A percentile compares a stretch with the other conserved stretches of the same genome.
Conservation (phyloP, 2,329 filamentous ascomycete genomes). For the Fusarium incarnatum region DNA sequence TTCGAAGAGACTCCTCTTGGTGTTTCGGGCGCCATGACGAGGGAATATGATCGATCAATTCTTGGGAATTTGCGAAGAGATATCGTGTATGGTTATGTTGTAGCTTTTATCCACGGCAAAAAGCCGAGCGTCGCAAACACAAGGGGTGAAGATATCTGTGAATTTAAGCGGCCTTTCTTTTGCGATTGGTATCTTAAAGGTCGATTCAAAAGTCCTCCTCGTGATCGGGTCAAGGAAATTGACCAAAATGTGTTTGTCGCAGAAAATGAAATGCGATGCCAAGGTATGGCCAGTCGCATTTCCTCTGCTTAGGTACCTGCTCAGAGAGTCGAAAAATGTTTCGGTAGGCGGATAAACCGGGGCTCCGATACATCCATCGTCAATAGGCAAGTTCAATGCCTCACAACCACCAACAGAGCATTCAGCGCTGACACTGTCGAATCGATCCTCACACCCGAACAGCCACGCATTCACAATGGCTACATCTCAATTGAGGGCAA, state of each 20-base stretch:
- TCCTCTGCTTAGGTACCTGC: not conserved
- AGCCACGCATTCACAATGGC: slow-evolving; percentile 52
- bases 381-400: slow-evolving; percentile 38
- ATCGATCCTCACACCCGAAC: slow-evolving; percentile 45
- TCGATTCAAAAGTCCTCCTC: not conserved
- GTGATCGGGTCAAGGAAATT: not conserved
- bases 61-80: slow-evolving; percentile 4
- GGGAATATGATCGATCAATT: not conserved
- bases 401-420: slow-evolving; percentile 37
- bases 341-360: slow-evolving; percentile 43
- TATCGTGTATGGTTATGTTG: slow-evolving; percentile 1
- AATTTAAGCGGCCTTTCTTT: not conserved
- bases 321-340: slow-evolving; percentile 32
- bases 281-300: slow-evolving; percentile 9
- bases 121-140: slow-evolving; percentile 7
- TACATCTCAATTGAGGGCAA: slow-evolving; percentile 60
- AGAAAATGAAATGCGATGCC: not conserved
- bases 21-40: slow-evolving; percentile 62
- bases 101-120: not conserved
- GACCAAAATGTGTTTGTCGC: slow-evolving; percentile 10
- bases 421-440: slow-evolving; percentile 41
- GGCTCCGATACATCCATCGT: slow-evolving; percentile 25
- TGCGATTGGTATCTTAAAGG: not conserved
- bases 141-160: not conserved
- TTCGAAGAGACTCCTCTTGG: slow-evolving; percentile 83